Evolutionary conservation across 2,329 filamentous ascomycete species (phyloP), one percentile per base, ranked within the genome.

Genomic region (Ophiostoma quercus): DNA sequence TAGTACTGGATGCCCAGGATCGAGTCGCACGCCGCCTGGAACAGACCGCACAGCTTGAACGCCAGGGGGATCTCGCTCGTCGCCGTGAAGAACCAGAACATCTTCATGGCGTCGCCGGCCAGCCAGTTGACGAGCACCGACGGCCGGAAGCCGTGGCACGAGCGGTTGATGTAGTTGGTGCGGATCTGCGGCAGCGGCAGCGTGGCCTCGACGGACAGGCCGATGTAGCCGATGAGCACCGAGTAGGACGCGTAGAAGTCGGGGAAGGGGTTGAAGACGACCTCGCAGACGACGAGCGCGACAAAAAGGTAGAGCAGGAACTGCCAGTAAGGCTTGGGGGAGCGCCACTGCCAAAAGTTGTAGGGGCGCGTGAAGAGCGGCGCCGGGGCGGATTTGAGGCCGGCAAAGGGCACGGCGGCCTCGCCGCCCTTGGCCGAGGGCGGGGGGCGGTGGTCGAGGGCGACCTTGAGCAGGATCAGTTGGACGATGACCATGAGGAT

Each of bases 271-370:
- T 86, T 84, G 70, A 94, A 80, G 68, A 93, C 75, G n/a, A 94
- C 76, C 75, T 94, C 90, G 74, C 89, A 80, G 5, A 84, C 81
- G 34, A 87, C 79, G 66, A 94, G 83, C 22, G 79, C 79, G 71
- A 84, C 82, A 72, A 88, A 85, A 72, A 93, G 84, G 80, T 90
- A 92, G 60, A 87, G 79, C 37, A 95, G 77, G 76, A 92, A 92
- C 70, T 89, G 84, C 92, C 92, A 96, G 80, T 94, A 89, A 81
- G 90, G 90, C 75, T 88, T 88, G 6, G 88, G 84, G 25, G 86
- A 87, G 70, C 87, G 84, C 92, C 92, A 94, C 78, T 92, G 90
- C 92, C 92, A 94, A 78, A 94, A 94, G 75, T 88, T 85, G 77
- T 88, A 94, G 0, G 91, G 91, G 32, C 91, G 82, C 70, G 77